Conservation (phyloP, 164 flowering plant genomes). For the Magnolia sinica region DNA sequence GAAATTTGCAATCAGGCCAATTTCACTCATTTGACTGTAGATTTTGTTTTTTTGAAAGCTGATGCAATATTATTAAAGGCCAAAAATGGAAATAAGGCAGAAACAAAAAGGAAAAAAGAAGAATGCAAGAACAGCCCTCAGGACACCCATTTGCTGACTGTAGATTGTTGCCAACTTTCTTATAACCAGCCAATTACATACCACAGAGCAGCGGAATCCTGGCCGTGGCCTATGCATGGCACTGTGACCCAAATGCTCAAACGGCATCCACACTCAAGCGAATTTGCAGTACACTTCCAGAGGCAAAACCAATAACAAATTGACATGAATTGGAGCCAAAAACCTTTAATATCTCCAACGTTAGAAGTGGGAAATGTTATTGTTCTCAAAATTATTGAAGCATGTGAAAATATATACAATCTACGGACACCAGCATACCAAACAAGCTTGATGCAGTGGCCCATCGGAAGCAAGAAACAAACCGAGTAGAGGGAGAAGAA, state of each 20-base stretch:
- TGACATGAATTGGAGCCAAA: neutral
- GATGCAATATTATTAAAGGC: too few relatives aligned
- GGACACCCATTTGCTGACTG: too few relatives aligned
- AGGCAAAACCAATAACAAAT: neutral
- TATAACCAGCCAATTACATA: too few relatives aligned
- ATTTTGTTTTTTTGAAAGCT: too few relatives aligned
- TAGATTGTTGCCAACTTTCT: too few relatives aligned
- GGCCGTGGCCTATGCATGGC: too few relatives aligned
- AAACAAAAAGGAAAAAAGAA: too few relatives aligned
- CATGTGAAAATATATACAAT: constrained; percentile 6
- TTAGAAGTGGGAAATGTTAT: neutral
- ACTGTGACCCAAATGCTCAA: neutral
- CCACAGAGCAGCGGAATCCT: too few relatives aligned
- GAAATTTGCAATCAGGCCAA: too few relatives aligned
- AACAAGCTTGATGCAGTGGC: neutral
- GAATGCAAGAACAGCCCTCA: too few relatives aligned
- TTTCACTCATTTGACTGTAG: too few relatives aligned
- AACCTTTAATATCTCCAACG: neutral
- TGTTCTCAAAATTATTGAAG: neutral
- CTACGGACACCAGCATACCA: constrained; percentile 13
- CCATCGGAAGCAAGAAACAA: neutral
- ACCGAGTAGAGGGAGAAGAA: neutral
- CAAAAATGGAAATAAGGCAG: too few relatives aligned
- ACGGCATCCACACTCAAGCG: neutral
- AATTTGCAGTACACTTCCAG: neutral